Evolutionary conservation across 23 red algal genomes (phyloP).

Genomic region (Agarophyton chilense): DNA sequence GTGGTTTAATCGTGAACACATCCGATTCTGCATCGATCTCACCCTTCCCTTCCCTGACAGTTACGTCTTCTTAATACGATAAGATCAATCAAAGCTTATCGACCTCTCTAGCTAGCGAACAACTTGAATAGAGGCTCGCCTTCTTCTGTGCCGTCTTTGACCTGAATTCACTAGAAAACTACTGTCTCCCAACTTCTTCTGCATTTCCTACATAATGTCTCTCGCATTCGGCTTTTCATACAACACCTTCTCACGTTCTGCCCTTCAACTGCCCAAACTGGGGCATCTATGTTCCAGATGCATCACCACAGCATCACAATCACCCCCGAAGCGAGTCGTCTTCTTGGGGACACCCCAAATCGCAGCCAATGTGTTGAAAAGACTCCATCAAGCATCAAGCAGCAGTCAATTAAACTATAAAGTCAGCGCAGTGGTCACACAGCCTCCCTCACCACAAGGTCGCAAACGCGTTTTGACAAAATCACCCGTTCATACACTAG

Average conservation of each 20-base stretch:
- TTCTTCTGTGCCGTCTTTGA: too few species aligned
- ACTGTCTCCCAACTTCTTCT: too few species aligned
- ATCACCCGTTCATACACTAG: slow-evolving; percentile 67
- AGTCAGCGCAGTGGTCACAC: slow-evolving; percentile 82
- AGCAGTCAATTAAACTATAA: neutral
- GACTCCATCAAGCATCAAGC: slow-evolving; percentile 16
- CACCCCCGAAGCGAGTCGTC: slow-evolving; percentile 52
- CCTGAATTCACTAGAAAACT: too few species aligned
- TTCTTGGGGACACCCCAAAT: slow-evolving; percentile 86
- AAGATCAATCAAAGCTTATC: too few species aligned
- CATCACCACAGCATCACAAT: neutral
- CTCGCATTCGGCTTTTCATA: slow-evolving; percentile 9
- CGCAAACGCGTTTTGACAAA: slow-evolving; percentile 66
- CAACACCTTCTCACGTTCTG: neutral
- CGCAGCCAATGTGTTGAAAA: slow-evolving; percentile 62
- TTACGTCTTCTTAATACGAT: too few species aligned
- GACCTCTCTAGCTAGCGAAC: too few species aligned
- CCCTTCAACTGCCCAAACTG: neutral
- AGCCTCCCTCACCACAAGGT: slow-evolving; percentile 66
- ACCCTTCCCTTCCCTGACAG: too few species aligned
- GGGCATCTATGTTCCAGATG: neutral
- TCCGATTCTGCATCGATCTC: too few species aligned
- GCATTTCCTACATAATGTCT: neutral
- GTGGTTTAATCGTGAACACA: too few species aligned
- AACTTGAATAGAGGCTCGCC: too few species aligned